phyloP scores from a whole-genome alignment of 768 basidiomycete species.

The Fibroporia radiculosa region DNA sequence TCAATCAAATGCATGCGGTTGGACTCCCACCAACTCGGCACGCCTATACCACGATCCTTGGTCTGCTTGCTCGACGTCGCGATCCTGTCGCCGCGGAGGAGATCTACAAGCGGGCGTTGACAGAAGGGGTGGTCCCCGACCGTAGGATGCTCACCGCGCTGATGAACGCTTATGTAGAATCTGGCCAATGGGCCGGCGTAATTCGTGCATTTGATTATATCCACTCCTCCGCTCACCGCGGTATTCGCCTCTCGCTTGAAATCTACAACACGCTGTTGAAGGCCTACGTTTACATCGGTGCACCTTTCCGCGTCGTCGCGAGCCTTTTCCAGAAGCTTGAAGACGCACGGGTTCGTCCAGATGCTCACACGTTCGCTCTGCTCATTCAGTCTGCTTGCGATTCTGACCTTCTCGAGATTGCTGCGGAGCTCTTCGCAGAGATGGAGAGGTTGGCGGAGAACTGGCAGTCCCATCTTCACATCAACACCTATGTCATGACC shows the following conservation, averaged over 20 bases:
- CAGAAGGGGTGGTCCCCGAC: conserved; percentile 57
- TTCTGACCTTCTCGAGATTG: conserved; percentile 52
- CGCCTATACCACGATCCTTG: conserved; percentile 61
- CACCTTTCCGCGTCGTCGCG: conserved; percentile 62
- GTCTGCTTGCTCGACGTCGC: conserved; percentile 51
- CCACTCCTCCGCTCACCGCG: conserved; percentile 25
- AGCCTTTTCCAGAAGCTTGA: conserved; percentile 52
- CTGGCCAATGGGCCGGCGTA: conserved; percentile 72
- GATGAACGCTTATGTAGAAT: conserved; percentile 78
- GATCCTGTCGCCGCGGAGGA: conserved; percentile 61
- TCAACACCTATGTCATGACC: conserved; percentile 59
- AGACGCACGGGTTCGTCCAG: conserved; percentile 44
- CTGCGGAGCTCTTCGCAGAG: conserved; percentile 57
- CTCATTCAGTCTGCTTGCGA: conserved; percentile 81
- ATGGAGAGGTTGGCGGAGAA: conserved; percentile 46
- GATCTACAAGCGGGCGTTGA: conserved; percentile 56
- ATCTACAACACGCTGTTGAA: conserved; percentile 76
- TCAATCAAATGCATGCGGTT: conserved; percentile 54
- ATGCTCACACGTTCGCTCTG: conserved; percentile 58
- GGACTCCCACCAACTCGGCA: conserved; percentile 39
- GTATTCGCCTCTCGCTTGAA: conserved; percentile 42
- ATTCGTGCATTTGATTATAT: conserved; percentile 64
- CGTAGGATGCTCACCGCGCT: conserved; percentile 57
- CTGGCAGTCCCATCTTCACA: conserved; percentile 30
- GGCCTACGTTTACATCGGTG: conserved; percentile 74